These are phyloP conservation scores for Selaginella moellendorffii DNA, from an alignment of 75 land plant species.

Conservation along the genomic window DNA sequence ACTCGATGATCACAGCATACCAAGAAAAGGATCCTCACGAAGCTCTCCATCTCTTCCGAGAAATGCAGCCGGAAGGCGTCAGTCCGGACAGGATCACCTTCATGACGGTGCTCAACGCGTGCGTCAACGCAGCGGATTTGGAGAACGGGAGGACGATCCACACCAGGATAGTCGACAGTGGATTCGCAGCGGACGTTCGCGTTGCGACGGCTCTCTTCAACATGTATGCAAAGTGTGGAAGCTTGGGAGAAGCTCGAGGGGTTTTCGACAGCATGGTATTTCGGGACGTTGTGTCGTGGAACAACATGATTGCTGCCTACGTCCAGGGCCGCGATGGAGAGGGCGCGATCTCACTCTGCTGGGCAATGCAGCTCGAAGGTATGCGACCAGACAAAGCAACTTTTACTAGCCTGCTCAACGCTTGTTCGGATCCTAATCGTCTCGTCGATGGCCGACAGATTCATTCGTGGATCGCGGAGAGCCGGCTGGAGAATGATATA, in stretches of 20 bases:
- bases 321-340: background rate
- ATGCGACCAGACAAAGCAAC: background rate
- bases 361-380: background rate
- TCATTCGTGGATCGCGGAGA: background rate
- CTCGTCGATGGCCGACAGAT: background rate
- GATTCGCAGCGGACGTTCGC: background rate
- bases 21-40: background rate
- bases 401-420: slow-evolving; percentile 4
- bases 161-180: background rate
- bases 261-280: background rate
- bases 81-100: background rate
- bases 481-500: too few relatives aligned
- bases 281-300: slow-evolving; percentile 3
- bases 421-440: background rate
- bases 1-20: background rate
- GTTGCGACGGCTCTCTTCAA: background rate
- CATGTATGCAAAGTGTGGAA: slow-evolving; percentile 7
- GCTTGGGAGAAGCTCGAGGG: background rate
- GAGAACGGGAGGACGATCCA: background rate
- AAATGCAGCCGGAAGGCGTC: background rate
- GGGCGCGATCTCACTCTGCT: background rate
- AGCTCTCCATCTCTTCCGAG: background rate
- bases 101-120: background rate
- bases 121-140: background rate
- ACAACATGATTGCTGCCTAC: background rate